These are phyloP conservation scores for Colletotrichum trifolii DNA, from an alignment of 2,329 filamentous ascomycete species.

Conservation along the genomic window DNA sequence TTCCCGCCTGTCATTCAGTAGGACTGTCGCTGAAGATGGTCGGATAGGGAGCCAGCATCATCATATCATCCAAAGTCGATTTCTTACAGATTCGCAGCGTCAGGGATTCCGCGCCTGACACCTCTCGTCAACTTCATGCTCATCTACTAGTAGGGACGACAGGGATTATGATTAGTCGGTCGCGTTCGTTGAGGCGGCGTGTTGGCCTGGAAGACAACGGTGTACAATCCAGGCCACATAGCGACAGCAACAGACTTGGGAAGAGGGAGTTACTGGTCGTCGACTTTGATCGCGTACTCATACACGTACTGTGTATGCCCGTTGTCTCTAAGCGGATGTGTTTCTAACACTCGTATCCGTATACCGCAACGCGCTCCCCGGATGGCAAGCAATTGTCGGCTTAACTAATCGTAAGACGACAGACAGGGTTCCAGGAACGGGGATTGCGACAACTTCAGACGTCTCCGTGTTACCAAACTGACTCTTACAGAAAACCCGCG, in stretches of 20 bases:
- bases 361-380: conserved; percentile 5
- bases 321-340: too few relatives aligned
- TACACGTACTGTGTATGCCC: too few relatives aligned
- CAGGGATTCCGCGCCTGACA: conserved; percentile 31
- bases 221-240: background rate
- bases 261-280: conserved; percentile 8
- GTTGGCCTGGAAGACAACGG: conserved; percentile 20
- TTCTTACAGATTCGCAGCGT: conserved; percentile 34
- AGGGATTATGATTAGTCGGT: conserved; percentile 21
- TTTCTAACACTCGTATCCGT: too few relatives aligned
- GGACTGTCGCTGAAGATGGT: conserved; percentile 8
- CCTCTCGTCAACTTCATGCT: conserved; percentile 28
- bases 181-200: conserved; percentile 21
- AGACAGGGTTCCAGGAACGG: conserved; percentile 16
- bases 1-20: background rate
- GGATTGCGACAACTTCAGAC: conserved; percentile 20
- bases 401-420: background rate
- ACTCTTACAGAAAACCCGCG: conserved; percentile 24
- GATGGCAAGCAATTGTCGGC: conserved; percentile 1
- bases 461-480: conserved; percentile 29
- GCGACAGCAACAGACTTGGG: conserved; percentile 12
- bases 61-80: conserved; percentile 33
- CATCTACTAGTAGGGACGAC: background rate
- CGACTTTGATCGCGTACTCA: background rate
- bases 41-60: conserved; percentile 28